Evolutionary conservation across 441 rosid species (phyloP).

Genomic region (Dalechampia spathulata): DNA sequence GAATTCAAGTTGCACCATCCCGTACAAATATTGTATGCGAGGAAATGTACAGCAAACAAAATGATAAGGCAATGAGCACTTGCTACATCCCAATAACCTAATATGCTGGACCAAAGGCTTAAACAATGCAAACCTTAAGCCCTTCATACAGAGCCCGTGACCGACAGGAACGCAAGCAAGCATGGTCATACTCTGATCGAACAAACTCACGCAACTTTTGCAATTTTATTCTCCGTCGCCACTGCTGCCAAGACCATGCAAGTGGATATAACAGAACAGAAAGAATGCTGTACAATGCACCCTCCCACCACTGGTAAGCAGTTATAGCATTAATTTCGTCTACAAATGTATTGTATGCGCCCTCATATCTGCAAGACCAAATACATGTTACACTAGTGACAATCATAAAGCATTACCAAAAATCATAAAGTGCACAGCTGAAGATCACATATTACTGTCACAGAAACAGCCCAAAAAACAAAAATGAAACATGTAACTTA

Average conservation of each 20-base stretch:
- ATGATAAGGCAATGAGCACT: not conserved
- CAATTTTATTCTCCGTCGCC: slow-evolving; percentile 83
- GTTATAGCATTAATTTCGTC: slow-evolving; percentile 96
- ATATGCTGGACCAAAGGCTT: not conserved
- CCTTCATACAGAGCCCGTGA: slow-evolving; percentile 99
- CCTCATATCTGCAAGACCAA: slow-evolving; percentile 68
- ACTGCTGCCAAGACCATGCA: slow-evolving; percentile 99
- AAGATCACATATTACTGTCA: slow-evolving; percentile 1
- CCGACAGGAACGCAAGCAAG: slow-evolving; percentile 98
- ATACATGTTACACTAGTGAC: slow-evolving; percentile 10
- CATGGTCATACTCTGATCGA: slow-evolving; percentile 98
- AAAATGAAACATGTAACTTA: slow-evolving; percentile 31
- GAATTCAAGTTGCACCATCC: not conserved
- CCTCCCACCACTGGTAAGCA: slow-evolving; percentile 99
- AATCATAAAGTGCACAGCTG: slow-evolving; percentile 2
- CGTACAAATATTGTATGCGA: not conserved
- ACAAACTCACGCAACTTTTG: slow-evolving; percentile 96
- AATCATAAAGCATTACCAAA: slow-evolving; percentile 12
- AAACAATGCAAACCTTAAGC: slow-evolving; percentile 59
- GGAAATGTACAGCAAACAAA: not conserved
- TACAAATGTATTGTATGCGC: slow-evolving; percentile 90
- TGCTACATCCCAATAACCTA: not conserved
- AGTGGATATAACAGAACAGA: slow-evolving; percentile 76
- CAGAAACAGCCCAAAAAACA: slow-evolving; percentile 11
- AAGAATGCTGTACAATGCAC: slow-evolving; percentile 82